Evolutionary conservation across 2,329 filamentous ascomycete species (phyloP).

Genomic region (Phialocephala subalpina): DNA sequence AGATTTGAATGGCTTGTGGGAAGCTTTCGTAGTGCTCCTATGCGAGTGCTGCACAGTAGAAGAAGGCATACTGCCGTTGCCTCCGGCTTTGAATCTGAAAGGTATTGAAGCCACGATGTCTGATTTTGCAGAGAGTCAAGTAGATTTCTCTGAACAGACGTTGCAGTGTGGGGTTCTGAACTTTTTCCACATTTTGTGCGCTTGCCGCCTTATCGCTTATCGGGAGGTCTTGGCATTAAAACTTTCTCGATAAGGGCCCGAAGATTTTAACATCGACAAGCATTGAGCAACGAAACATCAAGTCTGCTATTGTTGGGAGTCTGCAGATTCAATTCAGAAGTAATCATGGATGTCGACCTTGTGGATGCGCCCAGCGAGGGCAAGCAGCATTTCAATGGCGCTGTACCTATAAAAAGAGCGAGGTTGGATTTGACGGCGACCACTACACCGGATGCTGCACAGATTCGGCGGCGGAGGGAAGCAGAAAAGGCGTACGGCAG

Average conservation of each 20-base stretch:
- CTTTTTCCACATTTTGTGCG: slow-evolving; percentile 31
- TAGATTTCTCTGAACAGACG: slow-evolving; percentile 10
- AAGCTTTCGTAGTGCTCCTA: slow-evolving; percentile 87
- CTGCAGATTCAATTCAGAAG: neutral
- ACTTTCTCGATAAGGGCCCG: slow-evolving; percentile 15
- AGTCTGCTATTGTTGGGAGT: neutral
- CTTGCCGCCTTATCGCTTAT: slow-evolving; percentile 37
- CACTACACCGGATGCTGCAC: slow-evolving; percentile 36
- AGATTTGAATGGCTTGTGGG: slow-evolving; percentile 92
- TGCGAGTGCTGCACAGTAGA: slow-evolving; percentile 80
- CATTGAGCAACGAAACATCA: neutral
- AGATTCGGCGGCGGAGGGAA: slow-evolving; percentile 58
- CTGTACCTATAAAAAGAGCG: slow-evolving; percentile 56
- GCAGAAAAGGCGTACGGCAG: slow-evolving; percentile 85
- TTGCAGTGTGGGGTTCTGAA: slow-evolving; percentile 23
- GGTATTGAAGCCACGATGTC: slow-evolving; percentile 75
- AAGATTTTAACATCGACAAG: neutral
- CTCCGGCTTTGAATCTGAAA: slow-evolving; percentile 87
- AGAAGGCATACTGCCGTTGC: slow-evolving; percentile 73
- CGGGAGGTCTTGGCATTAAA: slow-evolving; percentile 35
- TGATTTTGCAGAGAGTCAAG: slow-evolving; percentile 15
- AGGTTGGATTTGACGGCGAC: slow-evolving; percentile 56
- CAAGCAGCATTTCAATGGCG: slow-evolving; percentile 55
- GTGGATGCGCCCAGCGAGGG: slow-evolving; percentile 19
- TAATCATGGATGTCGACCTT: slow-evolving; percentile 33